Evolutionary conservation across 768 basidiomycete species (phyloP).

Genomic region (Kwoniella dendrophila): DNA sequence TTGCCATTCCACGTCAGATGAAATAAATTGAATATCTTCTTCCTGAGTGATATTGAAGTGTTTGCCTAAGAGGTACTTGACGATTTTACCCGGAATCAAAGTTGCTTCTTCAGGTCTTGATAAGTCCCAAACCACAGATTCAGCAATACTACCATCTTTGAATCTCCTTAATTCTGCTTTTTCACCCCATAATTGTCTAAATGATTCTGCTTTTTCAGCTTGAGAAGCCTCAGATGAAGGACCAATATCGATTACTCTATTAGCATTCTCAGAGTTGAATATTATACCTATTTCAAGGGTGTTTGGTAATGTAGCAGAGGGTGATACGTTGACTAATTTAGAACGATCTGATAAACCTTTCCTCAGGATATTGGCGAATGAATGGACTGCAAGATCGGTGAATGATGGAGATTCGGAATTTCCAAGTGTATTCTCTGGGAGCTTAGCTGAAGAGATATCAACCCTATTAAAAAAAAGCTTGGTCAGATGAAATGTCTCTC

Average conservation of each 20-base stretch:
- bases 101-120: constrained; percentile 73
- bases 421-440: constrained; percentile 7
- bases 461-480: too few relatives aligned
- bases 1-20: constrained; percentile 39
- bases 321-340: constrained; percentile 66
- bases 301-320: constrained; percentile 10
- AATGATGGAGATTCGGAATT: constrained; percentile 36
- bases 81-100: constrained; percentile 73
- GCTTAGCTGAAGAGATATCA: constrained; percentile 35
- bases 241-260: constrained; percentile 88
- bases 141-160: constrained; percentile 88
- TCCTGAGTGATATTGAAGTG: constrained; percentile 73
- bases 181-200: constrained; percentile 85
- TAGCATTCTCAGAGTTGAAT: constrained; percentile 71
- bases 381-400: constrained; percentile 34
- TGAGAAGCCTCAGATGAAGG: constrained; percentile 64
- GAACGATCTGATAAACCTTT: constrained; percentile 75
- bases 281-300: constrained; percentile 73
- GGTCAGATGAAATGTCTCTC: too few relatives aligned
- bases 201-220: constrained; percentile 60
- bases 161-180: constrained; percentile 92
- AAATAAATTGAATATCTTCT: constrained; percentile 36
- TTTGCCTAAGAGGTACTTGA: constrained; percentile 69
- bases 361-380: constrained; percentile 56
- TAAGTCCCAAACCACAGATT: constrained; percentile 97